Evolutionary conservation across 805 yeast species (phyloP).

Genomic region (Spathaspora hagerdaliae): DNA sequence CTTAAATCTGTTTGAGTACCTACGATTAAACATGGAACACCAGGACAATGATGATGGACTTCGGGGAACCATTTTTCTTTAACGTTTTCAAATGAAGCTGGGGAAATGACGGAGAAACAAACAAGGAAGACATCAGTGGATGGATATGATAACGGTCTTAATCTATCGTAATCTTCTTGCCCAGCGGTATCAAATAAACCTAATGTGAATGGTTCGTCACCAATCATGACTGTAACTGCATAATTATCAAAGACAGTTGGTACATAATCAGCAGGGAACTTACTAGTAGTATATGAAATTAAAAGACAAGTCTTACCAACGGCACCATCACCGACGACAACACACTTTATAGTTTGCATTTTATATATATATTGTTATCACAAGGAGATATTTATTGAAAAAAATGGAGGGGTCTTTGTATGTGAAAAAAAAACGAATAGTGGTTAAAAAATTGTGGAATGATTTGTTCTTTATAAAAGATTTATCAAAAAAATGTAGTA

Average conservation of each 20-base stretch:
- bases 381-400: background rate
- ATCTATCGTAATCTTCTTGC: conserved; percentile 97
- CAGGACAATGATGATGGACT: conserved; percentile 95
- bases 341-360: conserved; percentile 80
- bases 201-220: conserved; percentile 95
- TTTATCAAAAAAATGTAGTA: no score
- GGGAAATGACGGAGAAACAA: conserved; percentile 94
- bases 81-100: conserved; percentile 95
- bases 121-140: conserved; percentile 95
- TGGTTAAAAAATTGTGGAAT: background rate
- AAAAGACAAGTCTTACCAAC: conserved; percentile 96
- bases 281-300: conserved; percentile 93
- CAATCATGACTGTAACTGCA: conserved; percentile 93
- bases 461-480: no score
- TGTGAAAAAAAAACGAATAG: background rate
- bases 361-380: background rate
- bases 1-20: conserved; percentile 96
- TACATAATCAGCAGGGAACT: conserved; percentile 96
- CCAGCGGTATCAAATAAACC: conserved; percentile 99
- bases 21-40: conserved; percentile 93
- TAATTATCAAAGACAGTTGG: conserved; percentile 98
- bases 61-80: conserved; percentile 99
- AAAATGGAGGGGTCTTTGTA: background rate
- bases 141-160: conserved; percentile 94
- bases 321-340: conserved; percentile 99